These are phyloP conservation scores for Diaporthe ampelina DNA, from an alignment of 2,329 filamentous ascomycete genomes.

Conservation along the genomic window DNA sequence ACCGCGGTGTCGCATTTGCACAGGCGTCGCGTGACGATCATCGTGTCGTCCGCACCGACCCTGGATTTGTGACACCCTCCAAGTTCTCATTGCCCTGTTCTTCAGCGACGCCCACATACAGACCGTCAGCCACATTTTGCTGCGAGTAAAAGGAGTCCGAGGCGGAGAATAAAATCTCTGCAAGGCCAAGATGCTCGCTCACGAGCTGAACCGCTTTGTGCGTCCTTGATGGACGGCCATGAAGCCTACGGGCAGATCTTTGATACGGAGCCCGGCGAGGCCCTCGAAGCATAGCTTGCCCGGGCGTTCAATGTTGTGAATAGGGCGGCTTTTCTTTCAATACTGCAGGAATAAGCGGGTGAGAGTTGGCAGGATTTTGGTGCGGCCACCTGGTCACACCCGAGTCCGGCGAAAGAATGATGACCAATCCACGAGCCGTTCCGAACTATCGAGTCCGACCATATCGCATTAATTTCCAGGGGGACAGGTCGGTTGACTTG, in stretches of 20 bases:
- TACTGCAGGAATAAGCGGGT: conserved; percentile 25
- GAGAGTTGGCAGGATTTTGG: conserved; percentile 10
- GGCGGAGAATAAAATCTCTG: not conserved
- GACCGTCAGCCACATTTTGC: not conserved
- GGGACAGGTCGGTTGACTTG: not conserved
- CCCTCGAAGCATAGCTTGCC: not conserved
- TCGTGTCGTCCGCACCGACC: not conserved
- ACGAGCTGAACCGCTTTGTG: conserved; percentile 4
- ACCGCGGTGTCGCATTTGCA: not conserved
- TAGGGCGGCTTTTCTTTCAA: not conserved
- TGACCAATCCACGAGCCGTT: conserved; percentile 4
- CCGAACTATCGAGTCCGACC: conserved; percentile 24
- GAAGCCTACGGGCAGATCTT: not conserved
- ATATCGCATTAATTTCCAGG: conserved; percentile 20
- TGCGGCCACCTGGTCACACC: conserved; percentile 10
- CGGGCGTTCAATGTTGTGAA: not conserved
- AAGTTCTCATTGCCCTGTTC: not conserved
- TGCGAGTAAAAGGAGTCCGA: not conserved
- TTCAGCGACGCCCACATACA: not conserved
- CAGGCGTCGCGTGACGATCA: not conserved
- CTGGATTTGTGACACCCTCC: conserved; percentile 10
- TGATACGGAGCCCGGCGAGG: conserved; percentile 16
- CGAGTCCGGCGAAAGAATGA: conserved; percentile 4
- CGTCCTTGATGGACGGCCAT: not conserved
- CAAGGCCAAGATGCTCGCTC: not conserved